phyloP scores from a whole-genome alignment of 768 basidiomycete species.

The Agrocybe praecox region DNA sequence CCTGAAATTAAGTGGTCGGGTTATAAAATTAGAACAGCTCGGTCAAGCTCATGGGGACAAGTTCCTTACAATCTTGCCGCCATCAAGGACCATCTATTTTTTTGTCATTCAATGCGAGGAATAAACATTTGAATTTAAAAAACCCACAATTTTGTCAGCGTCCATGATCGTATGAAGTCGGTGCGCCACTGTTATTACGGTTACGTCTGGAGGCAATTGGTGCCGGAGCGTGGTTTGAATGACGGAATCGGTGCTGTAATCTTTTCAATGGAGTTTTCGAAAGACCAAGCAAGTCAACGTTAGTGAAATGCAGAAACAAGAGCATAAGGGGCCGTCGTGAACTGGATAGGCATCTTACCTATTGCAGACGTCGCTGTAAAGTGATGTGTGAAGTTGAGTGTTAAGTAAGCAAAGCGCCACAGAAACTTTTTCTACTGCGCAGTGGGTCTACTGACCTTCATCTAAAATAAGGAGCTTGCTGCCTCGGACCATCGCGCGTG shows the following conservation, averaged over 20 bases:
- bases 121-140: background rate
- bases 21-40: background rate
- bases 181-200: conserved; percentile 70
- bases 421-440: background rate
- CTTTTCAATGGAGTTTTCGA: conserved; percentile 21
- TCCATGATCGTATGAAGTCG: conserved; percentile 69
- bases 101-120: conserved; percentile 13
- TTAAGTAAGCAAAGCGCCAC: conserved; percentile 5
- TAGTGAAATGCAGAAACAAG: background rate
- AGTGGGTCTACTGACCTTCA: conserved; percentile 43
- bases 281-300: background rate
- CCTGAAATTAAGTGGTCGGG: conserved; percentile 9
- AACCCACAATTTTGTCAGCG: conserved; percentile 51
- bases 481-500: conserved; percentile 59
- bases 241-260: conserved; percentile 64
- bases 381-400: background rate
- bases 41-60: background rate
- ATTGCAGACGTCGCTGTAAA: conserved; percentile 44
- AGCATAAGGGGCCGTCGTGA: background rate
- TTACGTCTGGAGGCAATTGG: conserved; percentile 61
- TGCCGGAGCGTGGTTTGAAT: conserved; percentile 71
- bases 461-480: conserved; percentile 65
- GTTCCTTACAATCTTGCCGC: conserved; percentile 48
- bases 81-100: conserved; percentile 54
- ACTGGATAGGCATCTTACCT: conserved; percentile 29